A percentile compares a stretch with the other conserved stretches of the same genome.
Evolutionary conservation across 2,329 filamentous ascomycete genomes (phyloP).

Genomic region (Microsporum canis): DNA sequence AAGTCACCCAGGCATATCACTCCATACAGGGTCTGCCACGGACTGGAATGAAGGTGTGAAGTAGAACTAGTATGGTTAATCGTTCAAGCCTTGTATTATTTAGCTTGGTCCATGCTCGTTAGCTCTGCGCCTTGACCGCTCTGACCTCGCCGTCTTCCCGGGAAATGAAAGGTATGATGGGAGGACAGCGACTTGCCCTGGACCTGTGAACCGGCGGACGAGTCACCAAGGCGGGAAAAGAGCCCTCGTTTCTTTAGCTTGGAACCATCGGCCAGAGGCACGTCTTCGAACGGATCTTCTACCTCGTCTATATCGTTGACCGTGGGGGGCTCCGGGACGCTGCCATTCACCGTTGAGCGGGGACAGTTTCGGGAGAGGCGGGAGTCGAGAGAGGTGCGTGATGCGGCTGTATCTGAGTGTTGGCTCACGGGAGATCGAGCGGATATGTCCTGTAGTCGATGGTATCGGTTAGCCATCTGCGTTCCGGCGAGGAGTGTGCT

Average conservation of each 20-base stretch:
- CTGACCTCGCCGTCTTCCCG: conserved; percentile 60
- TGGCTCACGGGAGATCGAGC: conserved; percentile 65
- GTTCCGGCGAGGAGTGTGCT: neutral
- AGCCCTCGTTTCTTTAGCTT: conserved; percentile 67
- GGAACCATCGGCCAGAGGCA: conserved; percentile 69
- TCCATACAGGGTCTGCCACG: neutral
- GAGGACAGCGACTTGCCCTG: conserved; percentile 33
- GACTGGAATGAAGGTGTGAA: too few relatives aligned
- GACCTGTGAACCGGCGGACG: conserved; percentile 19
- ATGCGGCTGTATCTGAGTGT: conserved; percentile 43
- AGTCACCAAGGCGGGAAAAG: conserved; percentile 60
- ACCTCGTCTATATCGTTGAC: conserved; percentile 40
- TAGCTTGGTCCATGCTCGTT: conserved; percentile 41
- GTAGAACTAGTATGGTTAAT: neutral
- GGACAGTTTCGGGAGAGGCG: conserved; percentile 52
- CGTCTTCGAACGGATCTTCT: conserved; percentile 80
- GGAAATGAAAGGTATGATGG: conserved; percentile 53
- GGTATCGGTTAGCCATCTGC: neutral
- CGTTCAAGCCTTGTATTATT: neutral
- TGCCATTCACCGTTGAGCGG: conserved; percentile 49
- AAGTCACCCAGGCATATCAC: neutral
- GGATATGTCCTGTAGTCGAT: conserved; percentile 62
- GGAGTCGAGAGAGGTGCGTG: conserved; percentile 72
- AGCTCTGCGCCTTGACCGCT: conserved; percentile 62
- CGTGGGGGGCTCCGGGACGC: conserved; percentile 47